Evolutionary conservation across 148 eudicot genomes (phyloP), one percentile per base, ranked within the genome.

Genomic region (Bassia scoparia): DNA sequence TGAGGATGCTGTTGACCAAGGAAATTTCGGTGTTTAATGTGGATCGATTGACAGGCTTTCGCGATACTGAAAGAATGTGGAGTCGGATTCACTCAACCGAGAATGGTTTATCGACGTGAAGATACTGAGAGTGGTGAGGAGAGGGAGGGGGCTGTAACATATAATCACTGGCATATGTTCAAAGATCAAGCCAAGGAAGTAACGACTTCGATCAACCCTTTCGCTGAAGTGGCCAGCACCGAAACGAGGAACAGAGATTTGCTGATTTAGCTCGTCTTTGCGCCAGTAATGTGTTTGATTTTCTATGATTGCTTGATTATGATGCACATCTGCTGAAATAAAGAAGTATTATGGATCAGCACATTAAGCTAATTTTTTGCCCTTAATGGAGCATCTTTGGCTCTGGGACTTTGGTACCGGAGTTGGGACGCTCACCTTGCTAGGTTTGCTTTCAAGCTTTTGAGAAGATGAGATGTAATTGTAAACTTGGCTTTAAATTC

Each of bases 11-110:
- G 14, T n/a, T 18, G 35, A 61, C n/a, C 11, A 14, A 29, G 16
- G 12, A 61, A 20, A 31, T 44, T 72, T 30, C 31, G n/a, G 16
- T 48, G 11, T 46, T 4, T 46, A n/a, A 27, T 7, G 53, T 26
- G 44, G 4, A 35, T 56, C 24, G 6, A 17, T 1, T 48, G 34
- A 2, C 43, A 10, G 7, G 33, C 43, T 24, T n/a, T 3, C 16
- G 68, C 23, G 14, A n/a, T 64, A 7, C 26, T 76, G 67, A 60
- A 49, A 60, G 30, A 46, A 2, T n/a, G 69, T 76, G 16, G 68
- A 69, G n/a, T n/a, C n/a, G 1, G 53, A 69, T 18, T 69, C 49
- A 17, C 60, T 76, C 2, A 76, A 76, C 69, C 74, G 61, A 48
- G 54, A 69, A 16, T 69, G 79, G 74, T 61, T 60, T 23, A 50